These are phyloP conservation scores for Boletus sp. DNA, from an alignment of 768 basidiomycete species.

Conservation along the genomic window DNA sequence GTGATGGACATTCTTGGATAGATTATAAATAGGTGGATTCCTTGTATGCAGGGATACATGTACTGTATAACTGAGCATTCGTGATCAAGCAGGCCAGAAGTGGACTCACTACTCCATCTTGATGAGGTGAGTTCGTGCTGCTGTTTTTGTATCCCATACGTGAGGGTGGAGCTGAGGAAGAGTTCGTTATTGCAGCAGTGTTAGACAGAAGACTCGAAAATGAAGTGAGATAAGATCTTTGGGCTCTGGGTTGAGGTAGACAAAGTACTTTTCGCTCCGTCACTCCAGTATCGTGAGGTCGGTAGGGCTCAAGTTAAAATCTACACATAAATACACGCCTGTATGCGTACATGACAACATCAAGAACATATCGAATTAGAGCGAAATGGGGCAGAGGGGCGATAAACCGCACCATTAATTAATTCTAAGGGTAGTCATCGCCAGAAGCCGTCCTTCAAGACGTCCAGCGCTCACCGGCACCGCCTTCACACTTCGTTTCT, in stretches of 20 bases:
- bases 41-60: too few relatives aligned
- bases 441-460: background rate
- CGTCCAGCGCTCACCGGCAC: background rate
- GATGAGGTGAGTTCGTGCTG: background rate
- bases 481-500: constrained; percentile 62
- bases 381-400: background rate
- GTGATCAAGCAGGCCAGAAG: too few relatives aligned
- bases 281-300: too few relatives aligned
- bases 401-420: constrained; percentile 8
- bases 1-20: too few relatives aligned
- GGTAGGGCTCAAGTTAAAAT: constrained; percentile 3
- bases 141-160: background rate
- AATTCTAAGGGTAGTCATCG: background rate
- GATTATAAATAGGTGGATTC: too few relatives aligned
- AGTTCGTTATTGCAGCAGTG: background rate
- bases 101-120: too few relatives aligned
- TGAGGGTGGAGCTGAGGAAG: background rate
- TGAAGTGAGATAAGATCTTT: too few relatives aligned
- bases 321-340: constrained; percentile 23
- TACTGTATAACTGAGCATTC: too few relatives aligned
- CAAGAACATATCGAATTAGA: background rate
- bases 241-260: background rate
- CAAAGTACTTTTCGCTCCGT: background rate
- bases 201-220: too few relatives aligned
- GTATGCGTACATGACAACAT: constrained; percentile 11